These are phyloP conservation scores for Ophiostoma quercus DNA, from an alignment of 2,329 filamentous ascomycete species.

Conservation along the genomic window DNA sequence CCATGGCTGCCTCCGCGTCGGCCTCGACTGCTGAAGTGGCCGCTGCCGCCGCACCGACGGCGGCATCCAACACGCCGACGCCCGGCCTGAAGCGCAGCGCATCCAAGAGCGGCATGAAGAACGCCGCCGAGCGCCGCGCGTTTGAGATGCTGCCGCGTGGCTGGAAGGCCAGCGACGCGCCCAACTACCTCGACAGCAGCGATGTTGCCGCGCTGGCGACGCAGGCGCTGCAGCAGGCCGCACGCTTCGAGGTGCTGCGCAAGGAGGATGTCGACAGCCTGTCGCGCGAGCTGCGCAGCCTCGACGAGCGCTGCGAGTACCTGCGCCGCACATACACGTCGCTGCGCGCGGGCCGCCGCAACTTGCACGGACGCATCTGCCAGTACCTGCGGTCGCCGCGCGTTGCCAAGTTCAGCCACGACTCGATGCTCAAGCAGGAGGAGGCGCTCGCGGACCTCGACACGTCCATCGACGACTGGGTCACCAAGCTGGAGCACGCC, in stretches of 20 bases:
- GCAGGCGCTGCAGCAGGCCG: conserved; percentile 58
- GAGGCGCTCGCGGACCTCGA: conserved; percentile 74
- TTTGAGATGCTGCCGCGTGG: conserved; percentile 60
- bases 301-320: conserved; percentile 76
- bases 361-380: conserved; percentile 71
- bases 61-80: neutral
- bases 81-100: conserved; percentile 38
- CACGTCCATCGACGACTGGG: conserved; percentile 73
- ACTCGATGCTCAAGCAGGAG: conserved; percentile 73
- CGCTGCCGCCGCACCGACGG: neutral
- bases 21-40: neutral
- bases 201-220: conserved; percentile 51
- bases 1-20: neutral
- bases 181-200: conserved; percentile 41
- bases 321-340: conserved; percentile 71
- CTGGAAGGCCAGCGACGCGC: conserved; percentile 49
- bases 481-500: conserved; percentile 70
- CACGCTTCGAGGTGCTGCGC: conserved; percentile 59
- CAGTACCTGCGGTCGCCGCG: conserved; percentile 68
- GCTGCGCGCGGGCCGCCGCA: conserved; percentile 67
- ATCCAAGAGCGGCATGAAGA: conserved; percentile 42
- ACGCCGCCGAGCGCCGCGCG: conserved; percentile 47
- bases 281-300: conserved; percentile 64
- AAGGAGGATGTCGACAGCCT: conserved; percentile 59
- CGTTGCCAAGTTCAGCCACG: conserved; percentile 65